Percentiles rank a stretch among this genome's conserved stretches.
phyloP scores from a whole-genome alignment of 2,329 filamentous ascomycete genomes.

The Talaromyces amestolkiae region DNA sequence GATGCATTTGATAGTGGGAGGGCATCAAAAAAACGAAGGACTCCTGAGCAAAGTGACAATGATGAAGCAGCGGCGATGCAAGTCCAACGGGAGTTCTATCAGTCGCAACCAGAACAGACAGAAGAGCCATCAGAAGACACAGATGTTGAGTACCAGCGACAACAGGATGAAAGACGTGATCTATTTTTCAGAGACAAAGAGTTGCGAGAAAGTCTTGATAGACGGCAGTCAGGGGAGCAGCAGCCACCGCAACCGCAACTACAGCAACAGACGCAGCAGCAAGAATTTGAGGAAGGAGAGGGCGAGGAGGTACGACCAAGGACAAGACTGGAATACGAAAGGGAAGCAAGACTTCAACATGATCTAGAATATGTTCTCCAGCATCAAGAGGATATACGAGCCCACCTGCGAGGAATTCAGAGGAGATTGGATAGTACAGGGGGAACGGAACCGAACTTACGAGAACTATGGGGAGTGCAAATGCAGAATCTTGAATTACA shows the following conservation, averaged over 20 bases:
- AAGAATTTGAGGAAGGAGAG: neutral
- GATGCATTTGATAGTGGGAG: neutral
- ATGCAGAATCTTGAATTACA: neutral
- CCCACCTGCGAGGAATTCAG: neutral
- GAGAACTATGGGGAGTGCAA: neutral
- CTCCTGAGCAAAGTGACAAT: neutral
- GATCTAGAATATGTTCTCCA: neutral
- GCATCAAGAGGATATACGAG: neutral
- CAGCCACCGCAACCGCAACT: neutral
- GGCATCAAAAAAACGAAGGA: too few relatives aligned
- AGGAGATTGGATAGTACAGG: neutral
- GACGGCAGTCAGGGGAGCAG: neutral
- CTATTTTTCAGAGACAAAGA: neutral
- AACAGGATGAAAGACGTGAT: neutral
- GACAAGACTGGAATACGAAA: neutral
- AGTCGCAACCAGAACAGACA: neutral
- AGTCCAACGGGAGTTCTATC: neutral
- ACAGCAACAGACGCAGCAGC: neutral
- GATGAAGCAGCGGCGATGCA: neutral
- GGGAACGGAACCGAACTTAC: neutral
- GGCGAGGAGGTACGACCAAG: neutral
- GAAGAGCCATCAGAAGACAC: neutral
- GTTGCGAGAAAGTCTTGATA: neutral
- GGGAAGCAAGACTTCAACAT: neutral
- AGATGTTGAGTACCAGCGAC: neutral